These are phyloP conservation scores for Thermomyces lanuginosus DNA, from an alignment of 2,329 filamentous ascomycete species.

Conservation along the genomic window DNA sequence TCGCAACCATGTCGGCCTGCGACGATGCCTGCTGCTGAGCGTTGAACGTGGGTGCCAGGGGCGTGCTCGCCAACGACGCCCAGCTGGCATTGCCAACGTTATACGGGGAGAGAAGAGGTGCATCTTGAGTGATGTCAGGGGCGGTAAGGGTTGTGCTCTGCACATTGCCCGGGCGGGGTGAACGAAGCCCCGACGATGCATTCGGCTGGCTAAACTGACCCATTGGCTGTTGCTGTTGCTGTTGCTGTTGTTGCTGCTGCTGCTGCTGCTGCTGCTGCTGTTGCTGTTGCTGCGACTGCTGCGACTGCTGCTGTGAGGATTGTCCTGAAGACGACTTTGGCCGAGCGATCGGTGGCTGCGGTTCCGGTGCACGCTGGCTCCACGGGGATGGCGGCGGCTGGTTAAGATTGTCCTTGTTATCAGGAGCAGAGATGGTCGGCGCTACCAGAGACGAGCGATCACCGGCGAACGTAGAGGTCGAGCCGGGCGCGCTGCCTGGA, in stretches of 20 bases:
- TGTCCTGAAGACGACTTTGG: slow-evolving; percentile 60
- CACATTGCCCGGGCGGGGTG: slow-evolving; percentile 59
- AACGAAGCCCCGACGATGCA: slow-evolving; percentile 59
- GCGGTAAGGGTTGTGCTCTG: slow-evolving; percentile 71
- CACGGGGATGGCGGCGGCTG: slow-evolving; percentile 67
- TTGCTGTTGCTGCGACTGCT: too few relatives aligned
- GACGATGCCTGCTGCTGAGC: slow-evolving; percentile 38
- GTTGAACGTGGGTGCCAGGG: slow-evolving; percentile 78
- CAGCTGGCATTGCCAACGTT: slow-evolving; percentile 73
- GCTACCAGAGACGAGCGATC: slow-evolving; percentile 58
- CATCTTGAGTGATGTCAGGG: slow-evolving; percentile 50
- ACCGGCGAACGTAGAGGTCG: slow-evolving; percentile 58
- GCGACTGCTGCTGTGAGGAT: too few relatives aligned
- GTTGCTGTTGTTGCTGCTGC: slow-evolving; percentile 33
- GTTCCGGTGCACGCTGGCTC: slow-evolving; percentile 42
- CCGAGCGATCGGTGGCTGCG: slow-evolving; percentile 37
- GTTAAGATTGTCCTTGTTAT: slow-evolving; percentile 43
- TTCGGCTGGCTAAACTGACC: slow-evolving; percentile 84
- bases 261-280: slow-evolving; percentile 34
- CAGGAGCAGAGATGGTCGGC: slow-evolving; percentile 56
- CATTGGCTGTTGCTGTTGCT: slow-evolving; percentile 49
- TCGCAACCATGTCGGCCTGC: slow-evolving; percentile 95
- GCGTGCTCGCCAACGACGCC: slow-evolving; percentile 97
- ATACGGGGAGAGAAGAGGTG: slow-evolving; percentile 71
- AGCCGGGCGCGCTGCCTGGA: slow-evolving; percentile 74